Evolutionary conservation across 2,329 filamentous ascomycete genomes (phyloP), one percentile per base, ranked within the genome.

Genomic region (Trichophaea hybrida): DNA sequence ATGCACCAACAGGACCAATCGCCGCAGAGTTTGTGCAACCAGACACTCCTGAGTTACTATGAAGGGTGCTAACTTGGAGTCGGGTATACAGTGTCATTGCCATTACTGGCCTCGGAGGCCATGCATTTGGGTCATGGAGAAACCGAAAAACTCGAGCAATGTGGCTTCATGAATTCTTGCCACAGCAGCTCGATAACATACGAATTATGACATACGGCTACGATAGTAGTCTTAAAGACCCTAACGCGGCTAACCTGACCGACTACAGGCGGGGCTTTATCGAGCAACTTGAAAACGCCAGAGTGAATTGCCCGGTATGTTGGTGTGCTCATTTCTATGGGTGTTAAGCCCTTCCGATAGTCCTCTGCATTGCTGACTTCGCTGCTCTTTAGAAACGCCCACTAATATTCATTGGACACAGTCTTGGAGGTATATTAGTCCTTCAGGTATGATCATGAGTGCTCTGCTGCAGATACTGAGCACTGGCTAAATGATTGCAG

Each of bases 161-260:
- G 37, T 61, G 50, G 57, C 43, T 59, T 13, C 32, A 44, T 7
- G 57, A 61, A 24, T 59, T 61, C n/a, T 57, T 61, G 15, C 57
- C 60, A 12, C 1, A 0, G 5, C 17, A 38, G 31, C 15, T 61
- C 12, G 50, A 24, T 1, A 46, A 59, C n/a, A 35, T 40, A 31
- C 50, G 60, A n/a, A 53, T 57, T 33, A 56, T 61, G 51, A 17
- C 53, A 17, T 61, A 44, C 37, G 53, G 57, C 1, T 61, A 59
- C n/a, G 33, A 59, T n/a, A 58, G 15, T 2, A 50, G 7, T 31
- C 33, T 57, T 7, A 6, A 13, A 7, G 35, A 57, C 7, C 15
- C 15, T n/a, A 48, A 57, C 24, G 37, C n/a, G 24, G 32, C 33
- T 13, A 58, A 31, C 5, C 33, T 48, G 32, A n/a, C 17, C 13